Evolutionary conservation across 352 stramenopile genomes (phyloP), one percentile per base, ranked within the genome.

Genomic region (Phytopythium boreale): DNA sequence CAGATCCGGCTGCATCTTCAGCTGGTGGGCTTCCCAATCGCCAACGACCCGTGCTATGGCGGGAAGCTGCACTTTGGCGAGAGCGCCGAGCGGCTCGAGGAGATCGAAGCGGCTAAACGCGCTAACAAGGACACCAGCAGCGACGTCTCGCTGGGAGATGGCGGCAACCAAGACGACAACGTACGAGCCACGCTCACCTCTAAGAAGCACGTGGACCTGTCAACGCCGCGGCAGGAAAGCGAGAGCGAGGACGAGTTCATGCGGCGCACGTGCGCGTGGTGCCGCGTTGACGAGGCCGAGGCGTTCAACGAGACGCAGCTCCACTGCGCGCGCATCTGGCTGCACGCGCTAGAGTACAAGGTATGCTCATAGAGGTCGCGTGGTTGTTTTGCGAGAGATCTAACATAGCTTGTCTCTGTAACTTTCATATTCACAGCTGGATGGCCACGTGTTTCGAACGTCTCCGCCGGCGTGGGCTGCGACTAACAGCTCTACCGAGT

Each of bases 1-100:
- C 97, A 99, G 75, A 98, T 99, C 68, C 91, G 97, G 17, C 74
- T 99, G 24, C 97, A 99, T 64, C 77, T 99, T 50, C 95, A 98
- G 66, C 78, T 97, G 22, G 74, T 97, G 55, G 86, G 86, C 12
- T 93, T 90, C 63, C 92, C 97, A 2, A 99, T 99, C 77, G 96
- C 95, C 12, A 99, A 99, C 68, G 97, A 99, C 68, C 93, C 96
- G 27, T 98, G 96, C 76, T 99, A 99, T 72, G 97, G 97, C 59
- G 97, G 97, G 39, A 68, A 98, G 46, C 76, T 98, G 36, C 95
- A 96, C 74, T 98, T 87, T 80, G 91, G 84, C 29, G 93, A 91
- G 56, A 89, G 62, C 29, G 36, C 64, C 31, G 78, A 74, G 26
- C 75, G 82, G 2, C 41, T 69, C 0, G 63, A 79, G 19, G 75